phyloP scores from a whole-genome alignment of 441 rosid genomes.

The Pelargonium citronellum region DNA sequence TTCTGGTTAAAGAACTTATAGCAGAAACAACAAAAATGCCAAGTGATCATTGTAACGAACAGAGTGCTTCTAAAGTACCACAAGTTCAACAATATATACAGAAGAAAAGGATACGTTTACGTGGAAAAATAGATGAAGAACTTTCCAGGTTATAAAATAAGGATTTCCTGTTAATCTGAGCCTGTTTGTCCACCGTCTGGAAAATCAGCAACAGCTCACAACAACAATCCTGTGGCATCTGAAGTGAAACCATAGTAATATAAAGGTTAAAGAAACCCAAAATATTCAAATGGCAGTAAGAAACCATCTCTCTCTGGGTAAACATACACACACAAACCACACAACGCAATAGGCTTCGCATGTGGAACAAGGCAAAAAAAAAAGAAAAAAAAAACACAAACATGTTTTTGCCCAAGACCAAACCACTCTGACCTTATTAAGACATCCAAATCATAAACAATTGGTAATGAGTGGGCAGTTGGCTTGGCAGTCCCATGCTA shows the following conservation, averaged over 20 bases:
- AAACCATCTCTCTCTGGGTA: background rate
- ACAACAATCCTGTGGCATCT: conserved; percentile 35
- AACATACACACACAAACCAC: background rate
- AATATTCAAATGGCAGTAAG: background rate
- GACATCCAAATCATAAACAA: no score
- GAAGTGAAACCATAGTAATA: conserved; percentile 23
- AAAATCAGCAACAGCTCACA: conserved; percentile 33
- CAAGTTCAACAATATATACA: conserved; percentile 7
- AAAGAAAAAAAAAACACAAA: no score
- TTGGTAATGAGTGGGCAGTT: background rate
- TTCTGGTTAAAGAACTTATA: background rate
- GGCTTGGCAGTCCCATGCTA: background rate
- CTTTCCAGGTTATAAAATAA: conserved; percentile 40
- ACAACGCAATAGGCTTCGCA: background rate
- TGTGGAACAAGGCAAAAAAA: background rate
- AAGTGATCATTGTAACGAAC: background rate
- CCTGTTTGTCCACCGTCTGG: conserved; percentile 25
- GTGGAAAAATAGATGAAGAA: conserved; percentile 48
- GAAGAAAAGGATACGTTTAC: conserved; percentile 52
- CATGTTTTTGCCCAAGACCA: background rate
- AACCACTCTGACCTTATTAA: background rate
- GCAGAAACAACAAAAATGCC: background rate
- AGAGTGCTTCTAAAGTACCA: background rate
- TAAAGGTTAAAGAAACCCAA: background rate
- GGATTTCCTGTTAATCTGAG: conserved; percentile 33